phyloP scores from a whole-genome alignment of 192 early-diverging fungal genomes.

The Geranomyces michiganensis region DNA sequence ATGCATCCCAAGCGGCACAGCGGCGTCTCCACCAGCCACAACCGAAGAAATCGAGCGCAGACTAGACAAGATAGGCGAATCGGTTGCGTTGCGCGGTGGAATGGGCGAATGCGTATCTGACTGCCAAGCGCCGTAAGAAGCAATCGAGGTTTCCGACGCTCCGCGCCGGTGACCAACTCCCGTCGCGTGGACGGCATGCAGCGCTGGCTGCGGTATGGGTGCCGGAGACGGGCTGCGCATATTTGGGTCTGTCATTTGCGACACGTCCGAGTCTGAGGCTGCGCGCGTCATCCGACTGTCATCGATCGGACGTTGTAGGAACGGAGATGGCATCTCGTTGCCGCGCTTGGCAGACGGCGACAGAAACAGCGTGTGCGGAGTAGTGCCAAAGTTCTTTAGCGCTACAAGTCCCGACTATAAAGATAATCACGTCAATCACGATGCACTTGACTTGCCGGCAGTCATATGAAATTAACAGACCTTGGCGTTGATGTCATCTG shows the following conservation, averaged over 20 bases:
- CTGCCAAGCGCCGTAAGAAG: neutral
- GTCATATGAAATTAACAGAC: no score
- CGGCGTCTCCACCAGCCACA: no score
- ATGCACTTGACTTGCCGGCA: conserved; percentile 1
- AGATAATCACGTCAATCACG: conserved; percentile 1
- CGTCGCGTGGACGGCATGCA: neutral
- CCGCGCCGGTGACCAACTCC: conserved; percentile 23
- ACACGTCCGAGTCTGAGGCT: conserved; percentile 5
- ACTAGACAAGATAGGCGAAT: neutral
- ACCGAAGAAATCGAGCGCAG: no score
- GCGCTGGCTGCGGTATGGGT: neutral
- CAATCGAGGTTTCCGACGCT: conserved; percentile 9
- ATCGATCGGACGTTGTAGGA: neutral
- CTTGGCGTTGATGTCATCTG: conserved; percentile 7
- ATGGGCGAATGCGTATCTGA: conserved; percentile 2
- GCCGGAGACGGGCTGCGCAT: conserved; percentile 4
- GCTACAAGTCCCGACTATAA: conserved; percentile 24
- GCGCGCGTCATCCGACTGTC: conserved; percentile 14
- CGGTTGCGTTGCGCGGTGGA: neutral
- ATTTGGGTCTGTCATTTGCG: conserved; percentile 12
- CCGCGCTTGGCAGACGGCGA: conserved; percentile 40
- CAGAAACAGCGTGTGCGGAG: conserved; percentile 72
- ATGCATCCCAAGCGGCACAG: conserved; percentile 9
- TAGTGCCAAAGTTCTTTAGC: conserved; percentile 65
- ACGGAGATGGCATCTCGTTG: conserved; percentile 9